Evolutionary conservation across 768 basidiomycete species (phyloP).

Genomic region (Clathrus columnatus): DNA sequence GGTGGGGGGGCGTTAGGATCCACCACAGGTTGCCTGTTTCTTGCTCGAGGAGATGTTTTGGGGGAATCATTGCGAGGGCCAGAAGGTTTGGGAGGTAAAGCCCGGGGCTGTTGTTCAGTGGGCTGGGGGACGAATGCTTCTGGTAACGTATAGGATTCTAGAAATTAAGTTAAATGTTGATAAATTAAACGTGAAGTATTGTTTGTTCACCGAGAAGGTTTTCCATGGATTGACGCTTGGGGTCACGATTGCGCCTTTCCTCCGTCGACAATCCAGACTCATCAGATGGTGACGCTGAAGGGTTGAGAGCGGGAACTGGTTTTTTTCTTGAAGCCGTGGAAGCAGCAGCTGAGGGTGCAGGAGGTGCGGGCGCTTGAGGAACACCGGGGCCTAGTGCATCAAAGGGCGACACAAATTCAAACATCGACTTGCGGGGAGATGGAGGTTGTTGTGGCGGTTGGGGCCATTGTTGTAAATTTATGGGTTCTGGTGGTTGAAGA

Average conservation of each 20-base stretch:
- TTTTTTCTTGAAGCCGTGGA: slow-evolving; percentile 46
- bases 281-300: slow-evolving; percentile 17
- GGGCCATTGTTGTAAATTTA: slow-evolving; percentile 10
- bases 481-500: slow-evolving; percentile 7
- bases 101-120: neutral
- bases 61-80: slow-evolving; percentile 2
- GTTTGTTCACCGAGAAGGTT: slow-evolving; percentile 71
- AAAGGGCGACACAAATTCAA: slow-evolving; percentile 79
- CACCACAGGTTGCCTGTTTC: slow-evolving; percentile 11
- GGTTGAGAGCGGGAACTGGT: slow-evolving; percentile 39
- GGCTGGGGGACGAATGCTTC: slow-evolving; percentile 24
- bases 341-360: neutral
- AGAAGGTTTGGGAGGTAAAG: slow-evolving; percentile 17
- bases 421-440: slow-evolving; percentile 71
- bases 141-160: slow-evolving; percentile 31
- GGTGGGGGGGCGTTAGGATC: slow-evolving; percentile 7
- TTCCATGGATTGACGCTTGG: slow-evolving; percentile 78
- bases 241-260: slow-evolving; percentile 27
- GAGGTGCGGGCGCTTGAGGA: slow-evolving; percentile 21
- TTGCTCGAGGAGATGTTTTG: slow-evolving; percentile 7
- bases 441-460: slow-evolving; percentile 37
- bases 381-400: slow-evolving; percentile 61
- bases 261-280: slow-evolving; percentile 13
- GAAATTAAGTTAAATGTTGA: slow-evolving; percentile 30
- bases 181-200: slow-evolving; percentile 26